Percentiles rank a stretch among this genome's conserved stretches.
Evolutionary conservation across 305 asterid species (phyloP).

Genomic region (Solanum hybrid): DNA sequence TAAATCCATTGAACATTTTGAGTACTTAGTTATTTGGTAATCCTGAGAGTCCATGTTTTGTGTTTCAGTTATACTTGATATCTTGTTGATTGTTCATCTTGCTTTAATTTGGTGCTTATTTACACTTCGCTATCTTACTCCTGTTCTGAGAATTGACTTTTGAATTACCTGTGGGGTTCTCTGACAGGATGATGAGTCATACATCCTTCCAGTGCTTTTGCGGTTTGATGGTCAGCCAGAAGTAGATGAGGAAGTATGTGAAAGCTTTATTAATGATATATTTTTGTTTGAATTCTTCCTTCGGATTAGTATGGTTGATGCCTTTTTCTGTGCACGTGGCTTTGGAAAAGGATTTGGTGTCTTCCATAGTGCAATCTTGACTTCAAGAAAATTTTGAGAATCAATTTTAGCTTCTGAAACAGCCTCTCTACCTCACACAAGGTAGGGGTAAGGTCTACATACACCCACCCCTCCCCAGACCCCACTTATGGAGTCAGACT

Average conservation of each 20-base stretch:
- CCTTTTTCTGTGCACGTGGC: not conserved
- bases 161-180: not conserved
- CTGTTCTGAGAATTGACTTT: not conserved
- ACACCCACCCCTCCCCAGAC: not conserved
- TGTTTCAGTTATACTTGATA: not conserved
- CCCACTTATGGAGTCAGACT: not conserved
- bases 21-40: not conserved
- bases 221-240: slow-evolving; percentile 92
- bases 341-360: not conserved
- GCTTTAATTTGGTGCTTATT: not conserved
- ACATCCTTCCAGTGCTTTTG: slow-evolving; percentile 84
- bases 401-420: not conserved
- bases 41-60: not conserved
- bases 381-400: not conserved
- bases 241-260: slow-evolving; percentile 84
- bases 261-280: not conserved
- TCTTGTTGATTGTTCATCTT: not conserved
- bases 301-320: not conserved
- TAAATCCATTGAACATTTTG: not conserved
- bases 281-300: not conserved
- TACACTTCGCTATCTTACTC: not conserved
- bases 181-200: slow-evolving; percentile 80
- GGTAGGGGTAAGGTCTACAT: not conserved
- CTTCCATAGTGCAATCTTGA: not conserved
- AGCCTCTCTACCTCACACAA: not conserved